These are phyloP conservation scores for Triangularia setosa DNA, from an alignment of 2,329 filamentous ascomycete species.

Conservation along the genomic window DNA sequence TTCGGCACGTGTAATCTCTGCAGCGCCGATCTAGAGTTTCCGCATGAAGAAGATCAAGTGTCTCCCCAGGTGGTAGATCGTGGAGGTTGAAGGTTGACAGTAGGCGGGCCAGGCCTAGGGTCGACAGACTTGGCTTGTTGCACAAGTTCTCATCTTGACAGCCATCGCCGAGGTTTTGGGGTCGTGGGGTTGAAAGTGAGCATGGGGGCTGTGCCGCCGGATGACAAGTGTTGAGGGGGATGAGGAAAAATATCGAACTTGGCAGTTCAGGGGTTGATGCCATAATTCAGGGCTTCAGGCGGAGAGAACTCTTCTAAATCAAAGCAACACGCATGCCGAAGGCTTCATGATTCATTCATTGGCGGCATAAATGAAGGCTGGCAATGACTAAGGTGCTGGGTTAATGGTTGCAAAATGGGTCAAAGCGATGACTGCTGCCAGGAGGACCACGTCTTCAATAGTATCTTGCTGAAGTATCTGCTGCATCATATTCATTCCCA, in stretches of 20 bases:
- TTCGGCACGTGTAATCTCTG: not conserved
- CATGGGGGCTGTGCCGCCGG: not conserved
- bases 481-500: not conserved
- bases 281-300: not conserved
- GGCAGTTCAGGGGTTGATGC: not conserved
- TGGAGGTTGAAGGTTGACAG: not conserved
- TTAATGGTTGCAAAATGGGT: not conserved
- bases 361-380: not conserved
- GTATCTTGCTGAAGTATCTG: not conserved
- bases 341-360: not conserved
- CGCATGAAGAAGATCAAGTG: conserved; percentile 5
- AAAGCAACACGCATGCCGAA: no score
- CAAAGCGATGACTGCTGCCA: not conserved
- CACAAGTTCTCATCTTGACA: not conserved
- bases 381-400: not conserved
- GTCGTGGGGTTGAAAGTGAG: not conserved
- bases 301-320: not conserved
- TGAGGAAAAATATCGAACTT: not conserved
- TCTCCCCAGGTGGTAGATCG: not conserved
- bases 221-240: not conserved
- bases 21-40: not conserved
- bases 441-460: not conserved
- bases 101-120: not conserved
- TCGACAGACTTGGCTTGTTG: not conserved
- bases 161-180: not conserved